Percentiles rank a stretch among this genome's conserved stretches.
These are phyloP conservation scores for Trichoderma sp. DNA, from an alignment of 2,329 filamentous ascomycete species.

Conservation along the genomic window DNA sequence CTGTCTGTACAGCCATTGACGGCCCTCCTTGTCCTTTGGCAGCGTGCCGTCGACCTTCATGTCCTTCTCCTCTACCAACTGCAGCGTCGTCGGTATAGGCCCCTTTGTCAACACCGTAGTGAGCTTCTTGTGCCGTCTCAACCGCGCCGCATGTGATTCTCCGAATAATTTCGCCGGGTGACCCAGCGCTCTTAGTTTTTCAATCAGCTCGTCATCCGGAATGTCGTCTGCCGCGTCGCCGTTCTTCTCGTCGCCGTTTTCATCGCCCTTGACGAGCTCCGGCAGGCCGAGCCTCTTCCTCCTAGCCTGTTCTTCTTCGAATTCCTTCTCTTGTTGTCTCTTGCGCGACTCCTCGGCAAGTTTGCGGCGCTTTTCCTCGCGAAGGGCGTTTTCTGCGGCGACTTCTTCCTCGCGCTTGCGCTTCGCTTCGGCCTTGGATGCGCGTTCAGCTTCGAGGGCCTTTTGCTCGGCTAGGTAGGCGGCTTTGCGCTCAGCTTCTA, in stretches of 20 bases:
- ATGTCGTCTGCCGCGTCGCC: constrained; percentile 63
- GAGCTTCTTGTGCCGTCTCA: constrained; percentile 71
- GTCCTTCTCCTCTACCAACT: constrained; percentile 77
- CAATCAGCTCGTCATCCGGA: constrained; percentile 67
- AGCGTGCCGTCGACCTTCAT: constrained; percentile 77
- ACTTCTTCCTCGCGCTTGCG: constrained; percentile 89
- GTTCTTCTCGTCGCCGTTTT: constrained; percentile 40
- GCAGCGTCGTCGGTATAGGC: constrained; percentile 83
- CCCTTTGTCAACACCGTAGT: constrained; percentile 65
- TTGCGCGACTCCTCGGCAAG: constrained; percentile 78
- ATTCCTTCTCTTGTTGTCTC: constrained; percentile 71
- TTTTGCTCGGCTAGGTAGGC: constrained; percentile 82
- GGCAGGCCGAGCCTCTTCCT: constrained; percentile 80
- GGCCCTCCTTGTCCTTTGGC: constrained; percentile 63
- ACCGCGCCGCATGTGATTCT: constrained; percentile 69
- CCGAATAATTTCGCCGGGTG: constrained; percentile 80
- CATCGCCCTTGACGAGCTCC: constrained; percentile 56
- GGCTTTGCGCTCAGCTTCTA: constrained; percentile 78
- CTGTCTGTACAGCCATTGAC: constrained; percentile 78
- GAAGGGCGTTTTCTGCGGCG: constrained; percentile 63
- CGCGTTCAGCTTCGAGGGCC: constrained; percentile 69
- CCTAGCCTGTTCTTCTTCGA: constrained; percentile 69
- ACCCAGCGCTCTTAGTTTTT: constrained; percentile 68
- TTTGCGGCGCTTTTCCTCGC: constrained; percentile 79
- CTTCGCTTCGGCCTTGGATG: constrained; percentile 71